phyloP scores from a whole-genome alignment of 2,329 filamentous ascomycete species.

The Microcyclosporella mali region DNA sequence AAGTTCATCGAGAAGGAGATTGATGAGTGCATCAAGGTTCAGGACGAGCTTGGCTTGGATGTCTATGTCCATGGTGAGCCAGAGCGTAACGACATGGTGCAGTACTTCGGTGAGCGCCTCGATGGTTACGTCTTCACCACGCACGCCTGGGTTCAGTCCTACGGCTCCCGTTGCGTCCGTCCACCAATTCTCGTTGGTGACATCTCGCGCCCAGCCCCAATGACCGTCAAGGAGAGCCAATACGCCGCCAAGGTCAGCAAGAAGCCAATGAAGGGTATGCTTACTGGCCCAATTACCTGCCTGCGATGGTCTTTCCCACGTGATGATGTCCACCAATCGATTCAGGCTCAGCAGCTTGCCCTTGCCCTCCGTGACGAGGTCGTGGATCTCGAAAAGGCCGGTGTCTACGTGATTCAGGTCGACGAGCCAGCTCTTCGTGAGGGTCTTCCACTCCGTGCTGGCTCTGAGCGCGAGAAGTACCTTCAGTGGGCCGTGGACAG shows the following conservation, averaged over 20 bases:
- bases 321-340: slow-evolving; percentile 98
- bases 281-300: slow-evolving; percentile 98
- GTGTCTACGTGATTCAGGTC: slow-evolving; percentile 97
- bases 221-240: slow-evolving; percentile 99
- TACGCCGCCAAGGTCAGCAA: slow-evolving; percentile 92
- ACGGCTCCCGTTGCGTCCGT: slow-evolving; percentile 96
- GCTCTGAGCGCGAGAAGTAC: slow-evolving; percentile 94
- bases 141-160: slow-evolving; percentile 97
- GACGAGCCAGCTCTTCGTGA: slow-evolving; percentile 99
- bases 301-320: slow-evolving; percentile 99
- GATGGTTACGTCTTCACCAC: slow-evolving; percentile 98
- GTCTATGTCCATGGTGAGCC: slow-evolving; percentile 98
- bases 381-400: slow-evolving; percentile 92
- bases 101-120: slow-evolving; percentile 98
- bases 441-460: slow-evolving; percentile 92
- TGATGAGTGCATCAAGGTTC: slow-evolving; percentile 85
- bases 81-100: slow-evolving; percentile 99
- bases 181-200: slow-evolving; percentile 98
- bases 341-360: slow-evolving; percentile 97
- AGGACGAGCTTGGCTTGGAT: slow-evolving; percentile 95
- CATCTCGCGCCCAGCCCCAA: slow-evolving; percentile 90
- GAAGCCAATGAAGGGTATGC: slow-evolving; percentile 99
- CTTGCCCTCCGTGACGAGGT: slow-evolving; percentile 98
- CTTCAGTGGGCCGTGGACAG: slow-evolving; percentile 95
- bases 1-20: slow-evolving; percentile 99